phyloP scores from a whole-genome alignment of 2,329 filamentous ascomycete genomes.

The Ascochyta viciae-villosae region DNA sequence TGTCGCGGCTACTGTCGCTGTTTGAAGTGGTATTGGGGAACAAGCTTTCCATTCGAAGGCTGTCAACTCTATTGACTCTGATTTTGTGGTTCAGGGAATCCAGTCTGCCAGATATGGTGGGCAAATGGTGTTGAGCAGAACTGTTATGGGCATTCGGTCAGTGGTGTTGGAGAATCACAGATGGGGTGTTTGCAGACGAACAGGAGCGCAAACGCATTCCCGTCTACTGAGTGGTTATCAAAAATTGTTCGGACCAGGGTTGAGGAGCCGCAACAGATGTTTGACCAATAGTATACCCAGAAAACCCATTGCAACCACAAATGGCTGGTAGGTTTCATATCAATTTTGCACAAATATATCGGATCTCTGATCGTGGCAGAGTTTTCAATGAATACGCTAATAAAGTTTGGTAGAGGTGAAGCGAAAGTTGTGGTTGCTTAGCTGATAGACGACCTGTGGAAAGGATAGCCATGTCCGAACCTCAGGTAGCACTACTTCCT shows the following conservation, averaged over 20 bases:
- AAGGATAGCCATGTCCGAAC: not conserved
- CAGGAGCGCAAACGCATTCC: not conserved
- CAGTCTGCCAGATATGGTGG: not conserved
- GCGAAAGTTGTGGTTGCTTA: not conserved
- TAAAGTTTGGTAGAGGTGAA: not conserved
- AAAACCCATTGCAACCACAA: not conserved
- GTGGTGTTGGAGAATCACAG: not conserved
- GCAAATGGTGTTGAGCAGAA: not conserved
- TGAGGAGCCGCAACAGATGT: not conserved
- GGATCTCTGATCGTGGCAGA: too few species aligned
- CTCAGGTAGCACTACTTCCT: not conserved
- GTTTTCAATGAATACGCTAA: too few species aligned
- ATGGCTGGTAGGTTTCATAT: not conserved
- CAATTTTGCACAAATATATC: too few species aligned
- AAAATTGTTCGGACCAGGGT: not conserved
- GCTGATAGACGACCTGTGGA: not conserved
- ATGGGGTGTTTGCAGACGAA: not conserved
- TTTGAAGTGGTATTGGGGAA: not conserved
- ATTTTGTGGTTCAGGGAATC: not conserved
- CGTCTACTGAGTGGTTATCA: not conserved
- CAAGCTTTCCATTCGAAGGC: not conserved
- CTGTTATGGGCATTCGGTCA: not conserved
- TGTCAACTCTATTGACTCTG: not conserved
- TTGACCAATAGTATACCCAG: not conserved
- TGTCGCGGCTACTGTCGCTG: not conserved